Conservation (phyloP, 2,329 filamentous ascomycete genomes). For the Trematosphaeria pertusa region DNA sequence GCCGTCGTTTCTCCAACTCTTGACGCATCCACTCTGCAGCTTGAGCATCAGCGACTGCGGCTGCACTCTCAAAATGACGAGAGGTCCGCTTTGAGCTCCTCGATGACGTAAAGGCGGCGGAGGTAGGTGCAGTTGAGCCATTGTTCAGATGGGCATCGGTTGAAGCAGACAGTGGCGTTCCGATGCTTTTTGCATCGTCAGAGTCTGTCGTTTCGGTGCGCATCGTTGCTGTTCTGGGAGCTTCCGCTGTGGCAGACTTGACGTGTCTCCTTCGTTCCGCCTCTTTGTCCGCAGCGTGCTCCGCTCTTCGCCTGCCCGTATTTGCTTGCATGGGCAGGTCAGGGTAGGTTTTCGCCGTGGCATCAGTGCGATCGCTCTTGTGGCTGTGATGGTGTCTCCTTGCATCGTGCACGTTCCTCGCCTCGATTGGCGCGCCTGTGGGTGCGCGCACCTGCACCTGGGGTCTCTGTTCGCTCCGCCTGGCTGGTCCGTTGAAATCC, state of each 20-base stretch:
- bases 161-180: conserved; percentile 51
- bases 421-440: conserved; percentile 39
- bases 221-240: conserved; percentile 23
- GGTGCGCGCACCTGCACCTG: conserved; percentile 31
- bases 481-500: conserved; percentile 39
- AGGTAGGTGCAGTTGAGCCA: conserved; percentile 52
- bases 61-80: conserved; percentile 41
- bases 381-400: conserved; percentile 33
- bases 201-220: conserved; percentile 39
- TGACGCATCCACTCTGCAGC: conserved; percentile 54
- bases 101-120: conserved; percentile 49
- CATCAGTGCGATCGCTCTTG: too few species aligned
- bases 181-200: conserved; percentile 41
- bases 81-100: conserved; percentile 51
- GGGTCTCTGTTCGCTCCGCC: conserved; percentile 27
- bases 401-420: conserved; percentile 33
- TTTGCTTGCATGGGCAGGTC: conserved; percentile 39
- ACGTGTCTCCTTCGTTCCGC: conserved; percentile 26
- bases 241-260: conserved; percentile 29
- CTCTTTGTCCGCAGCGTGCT: conserved; percentile 30
- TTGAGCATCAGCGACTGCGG: conserved; percentile 47
- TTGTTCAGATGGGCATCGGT: conserved; percentile 48
- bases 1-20: conserved; percentile 50
- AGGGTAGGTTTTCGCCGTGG: conserved; percentile 33
- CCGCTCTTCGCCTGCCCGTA: conserved; percentile 41